Percentiles rank a stretch among this genome's conserved stretches.
phyloP scores from a whole-genome alignment of 257 asterid species.

The Solanum acaule region DNA sequence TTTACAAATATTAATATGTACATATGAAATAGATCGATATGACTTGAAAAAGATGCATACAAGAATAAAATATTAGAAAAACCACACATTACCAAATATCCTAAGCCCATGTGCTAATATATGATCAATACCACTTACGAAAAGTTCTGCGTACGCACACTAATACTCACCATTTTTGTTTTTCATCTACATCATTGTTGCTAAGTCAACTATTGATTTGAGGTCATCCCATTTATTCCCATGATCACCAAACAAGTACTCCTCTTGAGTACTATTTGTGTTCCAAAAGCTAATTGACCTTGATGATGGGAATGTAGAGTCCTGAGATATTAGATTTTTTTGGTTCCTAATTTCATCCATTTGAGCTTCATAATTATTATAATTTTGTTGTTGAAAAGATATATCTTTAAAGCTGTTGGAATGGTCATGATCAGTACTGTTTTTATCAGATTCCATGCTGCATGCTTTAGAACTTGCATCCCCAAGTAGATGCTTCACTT shows the following conservation, averaged over 20 bases:
- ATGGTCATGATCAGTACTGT: background rate
- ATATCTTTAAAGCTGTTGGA: background rate
- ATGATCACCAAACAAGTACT: background rate
- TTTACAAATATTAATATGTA: background rate
- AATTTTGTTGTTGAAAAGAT: background rate
- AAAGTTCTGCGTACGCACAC: background rate
- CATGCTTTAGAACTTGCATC: constrained; percentile 1
- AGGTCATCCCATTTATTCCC: constrained; percentile 9
- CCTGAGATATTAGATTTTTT: background rate
- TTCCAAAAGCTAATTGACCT: background rate
- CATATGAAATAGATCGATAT: background rate
- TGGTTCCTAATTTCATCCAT: background rate
- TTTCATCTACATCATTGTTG: background rate
- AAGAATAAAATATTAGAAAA: background rate
- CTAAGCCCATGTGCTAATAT: background rate
- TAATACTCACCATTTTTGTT: background rate
- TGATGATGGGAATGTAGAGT: background rate
- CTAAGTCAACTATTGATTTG: constrained; percentile 3
- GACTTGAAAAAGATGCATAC: background rate
- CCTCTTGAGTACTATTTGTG: background rate
- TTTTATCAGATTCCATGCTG: background rate
- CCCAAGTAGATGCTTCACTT: background rate
- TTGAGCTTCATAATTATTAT: background rate
- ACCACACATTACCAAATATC: background rate
- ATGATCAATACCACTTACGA: background rate